Base-by-base conservation (phyloP, 176 grass and related monocot genomes). In the Puccinellia tenuiflora region DNA sequence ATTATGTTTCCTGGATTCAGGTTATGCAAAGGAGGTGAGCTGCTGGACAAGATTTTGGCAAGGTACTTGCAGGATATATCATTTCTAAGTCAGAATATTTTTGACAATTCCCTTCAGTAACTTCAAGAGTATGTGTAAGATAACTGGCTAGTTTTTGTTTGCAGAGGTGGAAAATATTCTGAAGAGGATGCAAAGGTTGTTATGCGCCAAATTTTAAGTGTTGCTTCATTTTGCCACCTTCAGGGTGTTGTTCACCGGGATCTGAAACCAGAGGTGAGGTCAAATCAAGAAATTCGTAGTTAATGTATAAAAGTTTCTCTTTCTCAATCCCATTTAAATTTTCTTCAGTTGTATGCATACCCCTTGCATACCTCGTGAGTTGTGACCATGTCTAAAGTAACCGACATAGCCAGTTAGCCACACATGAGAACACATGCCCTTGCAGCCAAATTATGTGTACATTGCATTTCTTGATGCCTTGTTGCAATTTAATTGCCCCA, bases 211-310 rank as follows among this genome's bases (percentile, higher is more conserved):
- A 94, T 94, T 77, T 59, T 94, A 22, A 94, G 80, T 91, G 92
- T 88, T 54, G 86, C 85, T 81, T 85, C 86, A 64, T 94, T 94
- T 88, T 94, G 83, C 75, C 92, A 94, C 84, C 92, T 94, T 86
- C 92, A 94, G 47, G 88, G 92, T 69, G 88, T 91, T 88, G 88
- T 94, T 55, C 92, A 94, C 52, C 86, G 92, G 63, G 92, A 94
- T 94, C 63, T 88, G 78, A 94, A 94, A 76, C 92, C 92, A 82
- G 88, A 94, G 88, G 92, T 94, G 64, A 55, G 20, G 22, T 18
- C 53, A 39, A 16, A 40, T 75, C 1, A 40, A 33, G 34, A 47
- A 73, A 84, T 65, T 65, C 2, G 39, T 21, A 54, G 34, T 5
- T 18, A 18, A 34, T 26, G 12, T 38, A 47, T 39, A 7, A 9